Base-by-base conservation (phyloP, 805 yeast species). In the Yamadazyma kitorensis region DNA sequence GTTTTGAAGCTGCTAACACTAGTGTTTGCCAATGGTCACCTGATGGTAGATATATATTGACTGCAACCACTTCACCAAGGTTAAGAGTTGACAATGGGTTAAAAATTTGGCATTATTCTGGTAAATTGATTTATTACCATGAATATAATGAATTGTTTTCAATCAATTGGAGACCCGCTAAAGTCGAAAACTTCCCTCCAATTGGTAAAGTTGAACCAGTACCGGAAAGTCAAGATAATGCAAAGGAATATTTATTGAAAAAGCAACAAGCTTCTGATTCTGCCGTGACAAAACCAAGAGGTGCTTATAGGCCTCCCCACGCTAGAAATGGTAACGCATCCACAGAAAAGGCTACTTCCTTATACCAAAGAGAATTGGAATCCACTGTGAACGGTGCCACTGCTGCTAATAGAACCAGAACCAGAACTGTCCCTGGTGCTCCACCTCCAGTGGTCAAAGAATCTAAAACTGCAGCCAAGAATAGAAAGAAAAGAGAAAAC, bases 21-120 rank as follows among this genome's bases (percentile, higher is more conserved):
- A 82, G 95, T n/a, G 94, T 83, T 28, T 91, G 96, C 59, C 86
- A 86, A 58, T 93, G 98, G 98, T 81, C 94, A 2, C 99, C 99
- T 7, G 95, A 93, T 62, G 98, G 98, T 24, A 80, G 93, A 52
- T 88, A 74, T 54, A 79, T 93, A 38, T 66, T 93, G 59, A 91
- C 98, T 11, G 98, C 98, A 13, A 94, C 98, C 4, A 93, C 98
- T 0, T 80, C 96, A 14, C 99, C 99, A 44, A 76, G 99, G 51
- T 75, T 93, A 49, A 80, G 98, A 54, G 99, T 93, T 26, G 99
- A 94, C 63, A 93, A 93, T 58, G 91, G 97, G 40, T 80, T 83
- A 49, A 86, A 86, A 61, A 72, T 93, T 50, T 93, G 98, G 96
- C 94, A 93, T 59, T 87, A 80, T 36, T 70, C 80, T 40, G 98